Base-by-base conservation (phyloP, 2,329 filamentous ascomycete species). In the Botrytis cinerea region DNA sequence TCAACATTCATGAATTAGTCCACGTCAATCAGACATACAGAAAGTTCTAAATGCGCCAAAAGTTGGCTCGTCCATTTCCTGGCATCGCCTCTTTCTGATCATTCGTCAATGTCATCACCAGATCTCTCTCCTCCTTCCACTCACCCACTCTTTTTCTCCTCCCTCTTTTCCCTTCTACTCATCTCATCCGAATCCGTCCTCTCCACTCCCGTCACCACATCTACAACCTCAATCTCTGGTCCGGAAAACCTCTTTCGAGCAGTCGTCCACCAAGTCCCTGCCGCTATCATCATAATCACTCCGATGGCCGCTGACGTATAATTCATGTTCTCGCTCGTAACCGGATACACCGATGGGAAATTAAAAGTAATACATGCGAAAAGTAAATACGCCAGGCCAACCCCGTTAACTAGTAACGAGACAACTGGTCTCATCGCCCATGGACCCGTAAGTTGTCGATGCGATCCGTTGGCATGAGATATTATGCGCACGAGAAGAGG, bases 351-450 rank as follows among this genome's bases (percentile, higher is more conserved):
- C 0, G 82, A 84, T 0, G 88, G 87, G 73, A 89, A 87, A 73
- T 88, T 89, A 78, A 89, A 88, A 0, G 86, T 87, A 70, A 89
- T 85, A 40, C 84, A 84, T 4, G 85, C 84, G 72, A 89, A 89
- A 1, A 86, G 78, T 5, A 89, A 80, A 76, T 86, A 89, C 0
- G 85, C 61, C 8, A 88, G 83, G 0, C 87, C 87, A 28, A 87
- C 76, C 1, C 83, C 77, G 75, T 89, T 89, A 8, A 87, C 77
- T 0, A 70, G 46, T 4, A 80, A 59, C 2, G 76, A 78, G 4
- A 80, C 75, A 77, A 76, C 1, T 85, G 81, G 74, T 82, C 82
- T 78, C 80, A 85, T 66, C 75, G 82, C 22, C 85, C 85, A 84
- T 46, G 82, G 81, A 1, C 83, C 82, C 8, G 78, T 81, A 32